Conservation (phyloP, 164 flowering plant species). For the Vitis cinerea region DNA sequence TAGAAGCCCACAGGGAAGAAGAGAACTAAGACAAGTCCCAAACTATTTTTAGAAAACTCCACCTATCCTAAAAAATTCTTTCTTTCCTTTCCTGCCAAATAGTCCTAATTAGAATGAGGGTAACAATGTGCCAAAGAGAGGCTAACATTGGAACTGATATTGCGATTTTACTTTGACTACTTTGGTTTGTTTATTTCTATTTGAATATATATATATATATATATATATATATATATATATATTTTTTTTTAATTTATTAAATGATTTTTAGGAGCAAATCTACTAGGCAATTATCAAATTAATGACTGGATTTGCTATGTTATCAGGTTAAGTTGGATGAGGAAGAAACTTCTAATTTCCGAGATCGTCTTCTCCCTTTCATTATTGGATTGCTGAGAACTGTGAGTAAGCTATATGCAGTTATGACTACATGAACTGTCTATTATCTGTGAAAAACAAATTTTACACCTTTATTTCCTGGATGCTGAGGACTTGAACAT, state of each 20-base stretch:
- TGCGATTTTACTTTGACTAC: background rate
- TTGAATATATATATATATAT: background rate
- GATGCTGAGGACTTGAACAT: background rate
- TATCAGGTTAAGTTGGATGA: constrained; percentile 68
- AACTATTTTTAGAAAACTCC: no score
- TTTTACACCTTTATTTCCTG: background rate
- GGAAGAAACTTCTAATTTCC: constrained; percentile 63
- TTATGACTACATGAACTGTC: background rate
- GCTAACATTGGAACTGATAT: no score
- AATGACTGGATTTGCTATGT: constrained; percentile 11
- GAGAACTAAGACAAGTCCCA: no score
- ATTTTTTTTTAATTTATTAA: background rate
- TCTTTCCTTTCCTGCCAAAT: no score
- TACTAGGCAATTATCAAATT: constrained; percentile 2
- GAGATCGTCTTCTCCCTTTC: constrained; percentile 85
- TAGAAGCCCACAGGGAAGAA: no score
- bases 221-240: no score
- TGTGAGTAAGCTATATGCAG: constrained; percentile 44
- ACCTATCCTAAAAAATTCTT: no score
- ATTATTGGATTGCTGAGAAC: constrained; percentile 96
- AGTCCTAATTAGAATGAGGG: no score
- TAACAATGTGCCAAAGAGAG: no score
- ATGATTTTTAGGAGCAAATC: background rate
- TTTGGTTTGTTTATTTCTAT: background rate
- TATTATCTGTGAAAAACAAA: background rate